Conservation (phyloP, 2,329 filamentous ascomycete species). For the Arthroderma sp. region DNA sequence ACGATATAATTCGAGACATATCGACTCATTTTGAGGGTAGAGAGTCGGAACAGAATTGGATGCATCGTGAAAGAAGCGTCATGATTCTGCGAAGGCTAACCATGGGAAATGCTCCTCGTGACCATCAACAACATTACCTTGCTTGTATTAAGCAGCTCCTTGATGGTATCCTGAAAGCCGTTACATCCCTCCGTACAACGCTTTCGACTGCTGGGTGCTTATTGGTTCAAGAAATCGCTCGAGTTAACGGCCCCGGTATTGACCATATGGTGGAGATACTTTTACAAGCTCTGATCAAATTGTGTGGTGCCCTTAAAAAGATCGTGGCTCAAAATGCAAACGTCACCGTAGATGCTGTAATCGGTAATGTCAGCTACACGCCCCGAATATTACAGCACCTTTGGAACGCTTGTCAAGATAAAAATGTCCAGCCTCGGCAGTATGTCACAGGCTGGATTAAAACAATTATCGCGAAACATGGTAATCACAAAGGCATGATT, state of each 20-base stretch:
- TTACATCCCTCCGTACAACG: conserved; percentile 75
- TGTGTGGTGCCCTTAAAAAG: conserved; percentile 82
- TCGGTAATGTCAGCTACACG: conserved; percentile 68
- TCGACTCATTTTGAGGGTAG: conserved; percentile 67
- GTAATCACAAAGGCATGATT: conserved; percentile 61
- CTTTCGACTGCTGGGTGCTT: conserved; percentile 76
- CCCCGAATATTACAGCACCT: conserved; percentile 75
- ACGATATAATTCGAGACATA: conserved; percentile 77
- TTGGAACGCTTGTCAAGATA: conserved; percentile 71
- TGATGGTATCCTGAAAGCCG: conserved; percentile 78
- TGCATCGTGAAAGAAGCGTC: conserved; percentile 69
- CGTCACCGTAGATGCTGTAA: conserved; percentile 62
- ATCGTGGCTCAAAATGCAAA: conserved; percentile 79
- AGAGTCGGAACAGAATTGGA: conserved; percentile 85
- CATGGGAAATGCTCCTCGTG: conserved; percentile 68
- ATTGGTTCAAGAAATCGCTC: conserved; percentile 72
- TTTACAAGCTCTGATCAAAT: conserved; percentile 77
- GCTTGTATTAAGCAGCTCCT: conserved; percentile 57
- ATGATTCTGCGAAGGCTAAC: conserved; percentile 63
- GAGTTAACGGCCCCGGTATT: conserved; percentile 60
- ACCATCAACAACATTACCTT: conserved; percentile 61
- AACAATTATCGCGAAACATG: conserved; percentile 65
- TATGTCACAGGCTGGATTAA: conserved; percentile 74
- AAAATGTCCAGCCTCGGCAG: conserved; percentile 75
- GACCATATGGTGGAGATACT: conserved; percentile 84